A percentile compares a stretch with the other conserved stretches of the same genome.
phyloP scores from a whole-genome alignment of 1,139 yeast genomes.

The Candida neerlandica region DNA sequence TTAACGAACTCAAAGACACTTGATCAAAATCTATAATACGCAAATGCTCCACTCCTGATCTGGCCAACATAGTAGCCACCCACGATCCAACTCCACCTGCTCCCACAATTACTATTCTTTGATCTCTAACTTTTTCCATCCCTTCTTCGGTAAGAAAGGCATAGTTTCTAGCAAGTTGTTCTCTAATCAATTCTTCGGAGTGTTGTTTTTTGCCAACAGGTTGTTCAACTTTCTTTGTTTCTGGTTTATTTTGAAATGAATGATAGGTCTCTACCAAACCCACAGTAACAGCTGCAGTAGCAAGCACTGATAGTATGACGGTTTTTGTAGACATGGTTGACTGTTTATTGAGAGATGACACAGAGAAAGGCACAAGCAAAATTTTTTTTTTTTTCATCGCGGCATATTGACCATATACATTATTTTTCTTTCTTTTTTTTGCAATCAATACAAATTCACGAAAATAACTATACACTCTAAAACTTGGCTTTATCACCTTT shows the following conservation, averaged over 20 bases:
- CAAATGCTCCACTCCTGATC: slow-evolving; percentile 83
- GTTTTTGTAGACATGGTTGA: slow-evolving; percentile 14
- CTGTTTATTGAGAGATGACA: background rate
- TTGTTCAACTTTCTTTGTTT: slow-evolving; percentile 5
- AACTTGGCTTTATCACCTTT: slow-evolving; percentile 40
- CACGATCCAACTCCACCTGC: slow-evolving; percentile 99
- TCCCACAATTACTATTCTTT: slow-evolving; percentile 87
- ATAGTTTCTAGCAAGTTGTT: slow-evolving; percentile 90
- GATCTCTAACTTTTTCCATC: slow-evolving; percentile 70
- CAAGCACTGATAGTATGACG: slow-evolving; percentile 34
- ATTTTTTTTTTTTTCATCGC: slow-evolving; percentile 2
- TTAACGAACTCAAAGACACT: slow-evolving; percentile 86
- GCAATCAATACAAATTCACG: background rate
- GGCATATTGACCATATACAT: background rate
- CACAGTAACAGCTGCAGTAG: slow-evolving; percentile 41
- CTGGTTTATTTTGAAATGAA: slow-evolving; percentile 22
- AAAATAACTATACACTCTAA: slow-evolving; percentile 10
- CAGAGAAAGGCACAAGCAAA: background rate
- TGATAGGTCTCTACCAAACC: slow-evolving; percentile 45
- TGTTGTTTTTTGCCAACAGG: slow-evolving; percentile 27
- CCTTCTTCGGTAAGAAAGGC: slow-evolving; percentile 90
- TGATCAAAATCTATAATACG: slow-evolving; percentile 93
- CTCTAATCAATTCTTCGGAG: slow-evolving; percentile 78
- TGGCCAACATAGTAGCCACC: slow-evolving; percentile 88
- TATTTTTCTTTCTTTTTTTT: background rate